These are phyloP conservation scores for Tetrapisispora nanseiensis DNA, from an alignment of 805 yeast species.

Conservation along the genomic window DNA sequence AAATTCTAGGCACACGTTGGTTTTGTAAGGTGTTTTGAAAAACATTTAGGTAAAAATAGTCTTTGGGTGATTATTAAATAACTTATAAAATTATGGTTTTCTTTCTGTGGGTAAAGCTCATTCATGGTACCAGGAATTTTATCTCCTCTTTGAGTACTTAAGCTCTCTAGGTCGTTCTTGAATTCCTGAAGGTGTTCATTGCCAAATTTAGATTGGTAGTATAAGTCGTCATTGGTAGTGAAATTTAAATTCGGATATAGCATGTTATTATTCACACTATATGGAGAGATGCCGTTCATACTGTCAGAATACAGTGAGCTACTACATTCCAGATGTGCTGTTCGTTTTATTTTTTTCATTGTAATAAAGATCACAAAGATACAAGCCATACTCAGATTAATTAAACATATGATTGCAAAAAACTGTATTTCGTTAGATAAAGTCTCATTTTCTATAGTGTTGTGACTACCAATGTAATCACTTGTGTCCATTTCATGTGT, in stretches of 20 bases:
- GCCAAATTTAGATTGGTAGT: conserved; percentile 3
- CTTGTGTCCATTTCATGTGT: background rate
- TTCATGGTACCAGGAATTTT: no score
- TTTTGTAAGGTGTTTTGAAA: no score
- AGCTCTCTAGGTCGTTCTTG: background rate
- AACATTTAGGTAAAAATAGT: no score
- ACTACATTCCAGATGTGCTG: background rate
- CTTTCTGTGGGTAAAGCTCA: no score
- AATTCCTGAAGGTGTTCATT: background rate
- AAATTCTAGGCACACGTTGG: no score
- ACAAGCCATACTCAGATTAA: background rate
- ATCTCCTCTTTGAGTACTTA: background rate
- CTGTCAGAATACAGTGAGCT: background rate
- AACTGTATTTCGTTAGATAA: background rate
- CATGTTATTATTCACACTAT: conserved; percentile 1
- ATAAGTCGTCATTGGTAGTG: background rate
- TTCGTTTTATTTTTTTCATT: background rate
- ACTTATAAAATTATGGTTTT: no score
- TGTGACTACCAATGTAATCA: no score
- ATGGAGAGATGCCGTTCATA: conserved; percentile 1
- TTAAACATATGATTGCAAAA: background rate
- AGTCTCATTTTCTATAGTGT: background rate
- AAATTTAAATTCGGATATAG: conserved; percentile 4
- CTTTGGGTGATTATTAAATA: no score
- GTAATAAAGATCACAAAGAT: background rate